Percentiles rank a stretch among this genome's conserved stretches.
These are phyloP conservation scores for Mycogone perniciosa DNA, from an alignment of 2,329 filamentous ascomycete species.

Conservation along the genomic window DNA sequence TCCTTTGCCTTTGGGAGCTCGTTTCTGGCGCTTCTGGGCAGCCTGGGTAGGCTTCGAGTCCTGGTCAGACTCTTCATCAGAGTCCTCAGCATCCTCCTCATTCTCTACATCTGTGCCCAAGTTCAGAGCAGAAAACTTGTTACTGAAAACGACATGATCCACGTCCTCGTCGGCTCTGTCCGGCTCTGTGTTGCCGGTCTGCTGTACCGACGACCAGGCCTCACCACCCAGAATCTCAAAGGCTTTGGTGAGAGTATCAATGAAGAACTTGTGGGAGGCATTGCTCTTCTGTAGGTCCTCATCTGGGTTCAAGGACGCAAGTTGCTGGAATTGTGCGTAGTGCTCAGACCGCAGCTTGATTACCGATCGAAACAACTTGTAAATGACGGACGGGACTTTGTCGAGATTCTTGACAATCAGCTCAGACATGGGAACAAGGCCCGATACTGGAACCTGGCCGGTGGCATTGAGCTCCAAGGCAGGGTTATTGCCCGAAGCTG, in stretches of 20 bases:
- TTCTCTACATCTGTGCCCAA: constrained; percentile 10
- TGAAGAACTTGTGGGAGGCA: constrained; percentile 35
- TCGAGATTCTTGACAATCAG: constrained; percentile 32
- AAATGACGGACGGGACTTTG: constrained; percentile 28
- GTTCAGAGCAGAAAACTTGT: constrained; percentile 15
- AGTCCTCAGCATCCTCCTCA: constrained; percentile 5
- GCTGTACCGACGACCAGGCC: constrained; percentile 15
- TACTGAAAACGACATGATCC: constrained; percentile 8
- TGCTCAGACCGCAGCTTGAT: constrained; percentile 29
- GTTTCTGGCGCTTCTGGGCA: constrained; percentile 1
- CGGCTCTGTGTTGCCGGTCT: constrained; percentile 14
- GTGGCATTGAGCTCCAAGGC: constrained; percentile 28
- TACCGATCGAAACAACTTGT: constrained; percentile 31
- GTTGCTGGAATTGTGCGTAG: constrained; percentile 26
- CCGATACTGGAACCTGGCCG: constrained; percentile 30
- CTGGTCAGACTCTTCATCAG: not conserved
- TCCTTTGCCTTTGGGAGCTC: not conserved
- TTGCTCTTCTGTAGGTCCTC: constrained; percentile 34
- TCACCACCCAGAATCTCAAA: constrained; percentile 31
- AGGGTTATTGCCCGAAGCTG: constrained; percentile 12
- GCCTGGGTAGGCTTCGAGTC: not conserved
- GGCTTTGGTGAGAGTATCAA: constrained; percentile 32
- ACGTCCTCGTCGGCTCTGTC: constrained; percentile 19
- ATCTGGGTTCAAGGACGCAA: constrained; percentile 26
- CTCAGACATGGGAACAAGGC: constrained; percentile 32